Evolutionary conservation across 2,329 filamentous ascomycete genomes (phyloP).

Genomic region (Calycina herbarum): DNA sequence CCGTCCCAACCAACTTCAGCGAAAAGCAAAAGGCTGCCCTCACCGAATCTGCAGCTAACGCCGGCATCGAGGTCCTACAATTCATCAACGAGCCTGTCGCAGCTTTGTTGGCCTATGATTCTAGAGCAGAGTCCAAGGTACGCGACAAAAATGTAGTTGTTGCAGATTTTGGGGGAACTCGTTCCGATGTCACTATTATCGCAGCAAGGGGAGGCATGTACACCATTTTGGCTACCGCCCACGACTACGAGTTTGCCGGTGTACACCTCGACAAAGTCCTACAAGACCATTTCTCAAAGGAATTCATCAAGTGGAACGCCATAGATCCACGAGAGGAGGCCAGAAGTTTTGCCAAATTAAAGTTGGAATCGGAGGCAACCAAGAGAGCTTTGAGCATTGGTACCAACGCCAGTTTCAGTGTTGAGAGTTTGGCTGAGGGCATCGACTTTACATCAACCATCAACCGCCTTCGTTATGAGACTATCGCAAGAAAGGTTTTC

Average conservation of each 20-base stretch:
- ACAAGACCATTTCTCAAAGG: constrained; percentile 96
- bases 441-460: constrained; percentile 89
- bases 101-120: constrained; percentile 87
- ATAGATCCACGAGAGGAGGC: constrained; percentile 81
- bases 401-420: constrained; percentile 84
- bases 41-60: constrained; percentile 72
- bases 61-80: constrained; percentile 86
- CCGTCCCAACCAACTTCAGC: constrained; percentile 89
- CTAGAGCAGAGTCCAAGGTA: constrained; percentile 70
- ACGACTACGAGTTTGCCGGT: constrained; percentile 94
- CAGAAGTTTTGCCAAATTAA: constrained; percentile 85
- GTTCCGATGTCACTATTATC: constrained; percentile 87
- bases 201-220: constrained; percentile 94
- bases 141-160: constrained; percentile 90
- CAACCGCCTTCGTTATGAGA: constrained; percentile 92
- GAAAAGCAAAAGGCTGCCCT: constrained; percentile 85
- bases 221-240: constrained; percentile 86
- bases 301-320: constrained; percentile 93
- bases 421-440: constrained; percentile 86
- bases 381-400: constrained; percentile 92
- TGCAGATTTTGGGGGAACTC: constrained; percentile 87
- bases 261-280: constrained; percentile 84
- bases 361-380: constrained; percentile 83
- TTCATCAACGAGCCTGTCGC: constrained; percentile 90
- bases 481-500: constrained; percentile 82